Evolutionary conservation across 441 rosid genomes (phyloP).

Genomic region (Pelargonium australe): DNA sequence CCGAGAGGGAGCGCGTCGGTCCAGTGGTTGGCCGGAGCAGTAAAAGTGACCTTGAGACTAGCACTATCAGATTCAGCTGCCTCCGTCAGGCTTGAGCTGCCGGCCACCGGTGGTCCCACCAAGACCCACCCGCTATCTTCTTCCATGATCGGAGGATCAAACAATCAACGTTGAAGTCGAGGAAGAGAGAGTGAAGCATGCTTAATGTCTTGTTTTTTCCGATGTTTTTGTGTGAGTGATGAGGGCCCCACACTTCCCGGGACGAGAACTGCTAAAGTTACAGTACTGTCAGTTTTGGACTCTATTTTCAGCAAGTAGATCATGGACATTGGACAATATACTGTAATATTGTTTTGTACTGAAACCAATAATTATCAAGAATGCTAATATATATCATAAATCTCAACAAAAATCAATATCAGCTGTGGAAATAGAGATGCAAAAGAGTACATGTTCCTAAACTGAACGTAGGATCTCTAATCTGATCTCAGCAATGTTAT

Average conservation of each 20-base stretch:
- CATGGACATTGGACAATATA: no score
- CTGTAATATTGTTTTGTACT: no score
- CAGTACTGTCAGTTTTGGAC: no score
- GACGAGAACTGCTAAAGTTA: no score
- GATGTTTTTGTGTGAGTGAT: no score
- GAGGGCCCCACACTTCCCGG: no score
- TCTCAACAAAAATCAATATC: neutral
- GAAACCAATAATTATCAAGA: no score
- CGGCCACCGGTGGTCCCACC: neutral
- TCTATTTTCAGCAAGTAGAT: no score
- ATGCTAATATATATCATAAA: neutral
- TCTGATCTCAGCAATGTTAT: neutral
- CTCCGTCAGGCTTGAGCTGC: neutral
- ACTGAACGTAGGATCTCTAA: neutral
- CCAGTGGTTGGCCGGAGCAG: conserved; percentile 20
- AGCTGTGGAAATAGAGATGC: neutral
- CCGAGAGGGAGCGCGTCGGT: conserved; percentile 19
- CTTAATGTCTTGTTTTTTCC: no score
- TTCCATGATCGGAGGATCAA: neutral
- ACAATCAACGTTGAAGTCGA: neutral
- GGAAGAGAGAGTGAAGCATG: neutral
- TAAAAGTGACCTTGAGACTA: conserved; percentile 12
- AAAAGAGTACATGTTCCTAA: neutral
- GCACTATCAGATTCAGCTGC: neutral
- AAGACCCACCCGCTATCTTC: neutral